Conservation (phyloP, 371 early-diverging fungal species). For the Dichotomocladium elegans region DNA sequence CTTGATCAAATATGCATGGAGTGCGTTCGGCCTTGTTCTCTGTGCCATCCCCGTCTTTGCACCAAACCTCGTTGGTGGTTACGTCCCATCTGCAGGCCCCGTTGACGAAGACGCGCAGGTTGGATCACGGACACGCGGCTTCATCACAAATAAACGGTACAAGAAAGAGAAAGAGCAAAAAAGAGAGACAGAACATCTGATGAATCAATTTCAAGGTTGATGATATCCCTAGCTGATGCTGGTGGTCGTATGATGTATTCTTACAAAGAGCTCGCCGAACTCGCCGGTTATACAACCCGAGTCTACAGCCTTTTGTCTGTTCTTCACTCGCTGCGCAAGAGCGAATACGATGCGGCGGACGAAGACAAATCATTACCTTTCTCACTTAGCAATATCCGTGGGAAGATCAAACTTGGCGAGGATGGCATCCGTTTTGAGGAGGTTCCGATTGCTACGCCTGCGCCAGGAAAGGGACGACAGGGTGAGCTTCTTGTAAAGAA, state of each 20-base stretch:
- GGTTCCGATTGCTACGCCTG: slow-evolving; percentile 69
- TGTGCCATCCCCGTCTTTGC: slow-evolving; percentile 85
- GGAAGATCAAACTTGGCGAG: slow-evolving; percentile 36
- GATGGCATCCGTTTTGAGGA: slow-evolving; percentile 55
- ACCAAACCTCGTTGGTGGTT: slow-evolving; percentile 46
- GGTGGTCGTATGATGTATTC: slow-evolving; percentile 91
- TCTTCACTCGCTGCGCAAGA: slow-evolving; percentile 55
- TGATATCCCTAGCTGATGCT: slow-evolving; percentile 86
- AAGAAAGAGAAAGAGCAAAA: background rate
- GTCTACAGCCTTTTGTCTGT: slow-evolving; percentile 75
- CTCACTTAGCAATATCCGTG: slow-evolving; percentile 52
- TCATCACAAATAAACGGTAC: slow-evolving; percentile 87
- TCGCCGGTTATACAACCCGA: slow-evolving; percentile 83
- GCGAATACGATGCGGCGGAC: slow-evolving; percentile 37
- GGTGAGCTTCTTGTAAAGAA: slow-evolving; percentile 65
- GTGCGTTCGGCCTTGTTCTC: slow-evolving; percentile 65
- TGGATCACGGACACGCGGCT: slow-evolving; percentile 75
- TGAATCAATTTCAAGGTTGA: slow-evolving; percentile 32
- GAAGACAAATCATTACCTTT: slow-evolving; percentile 16
- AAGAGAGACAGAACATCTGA: background rate
- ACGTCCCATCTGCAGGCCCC: slow-evolving; percentile 8
- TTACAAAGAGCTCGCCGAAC: slow-evolving; percentile 81
- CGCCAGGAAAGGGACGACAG: slow-evolving; percentile 54
- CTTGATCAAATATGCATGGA: slow-evolving; percentile 80
- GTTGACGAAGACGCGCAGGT: slow-evolving; percentile 41